Base-by-base conservation (phyloP, 495 filamentous ascomycete genomes). In the Ramalina intermedia region DNA sequence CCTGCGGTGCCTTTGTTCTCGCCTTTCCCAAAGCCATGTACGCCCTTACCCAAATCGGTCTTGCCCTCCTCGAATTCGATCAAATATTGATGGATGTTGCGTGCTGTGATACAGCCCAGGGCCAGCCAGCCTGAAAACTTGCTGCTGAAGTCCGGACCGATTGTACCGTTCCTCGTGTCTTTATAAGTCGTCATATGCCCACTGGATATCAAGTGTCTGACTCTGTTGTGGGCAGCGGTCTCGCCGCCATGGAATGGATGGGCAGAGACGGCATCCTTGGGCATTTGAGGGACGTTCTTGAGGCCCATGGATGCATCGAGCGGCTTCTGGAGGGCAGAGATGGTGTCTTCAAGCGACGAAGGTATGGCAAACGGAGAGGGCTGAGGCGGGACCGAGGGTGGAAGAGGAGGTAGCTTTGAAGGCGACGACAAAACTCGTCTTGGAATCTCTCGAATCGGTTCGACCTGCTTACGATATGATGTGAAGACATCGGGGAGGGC, bases 161-260 rank as follows among this genome's bases (percentile, higher is more conserved):
- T 58, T 5, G 85, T 64, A 9, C 78, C 80, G 57, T 86, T 85
- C 16, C 81, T 72, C 7, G 79, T 82, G 33, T 69, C 66, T 62
- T 85, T 80, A 61, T 85, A 85, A 21, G 54, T 60, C 6, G 68
- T 68, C 55, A 77, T 72, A 16, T 63, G 63, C n/a, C 75, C 80
- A 6, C 70, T 74, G 23, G 61, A 59, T 33, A 85, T 63, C 18
- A 86, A 63, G 48, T 81, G 64, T n/a, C 60, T 48, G 21, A 86
- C 56, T 6, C 83, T 72, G 1, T 69, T 48, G 4, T 69, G 69
- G 1, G 66, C 83, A 23, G 61, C 41, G 20, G 62, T 69, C 53
- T 82, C 79, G 17, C 83, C 83, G n/a, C 83, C 83, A 18, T 57
- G 54, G 62, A 84, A 84, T 3, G 81, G 79, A 55, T 81, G 75